Evolutionary conservation across 306 rosid genomes (phyloP), one percentile per base, ranked within the genome.

Genomic region (Prosopis cineraria): DNA sequence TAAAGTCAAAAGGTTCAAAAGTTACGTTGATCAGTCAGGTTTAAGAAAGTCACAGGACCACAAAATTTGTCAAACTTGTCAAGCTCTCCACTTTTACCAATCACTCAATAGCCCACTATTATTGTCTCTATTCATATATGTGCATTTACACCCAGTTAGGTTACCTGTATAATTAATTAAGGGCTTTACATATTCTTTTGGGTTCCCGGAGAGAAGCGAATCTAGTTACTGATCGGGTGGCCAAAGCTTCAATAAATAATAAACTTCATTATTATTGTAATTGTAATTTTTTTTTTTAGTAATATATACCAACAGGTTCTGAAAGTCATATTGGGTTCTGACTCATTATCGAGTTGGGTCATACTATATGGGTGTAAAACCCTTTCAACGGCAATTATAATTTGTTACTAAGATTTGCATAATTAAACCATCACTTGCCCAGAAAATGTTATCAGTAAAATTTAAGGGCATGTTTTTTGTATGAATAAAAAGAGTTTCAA

Each of bases 31-130:
- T 6, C 69, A 67, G 64, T 34, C 5, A 34, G 37, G 55, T 44
- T 68, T 63, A 58, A 30, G 77, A 60, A 75, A 40, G n/a, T 27
- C 29, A 31, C 20, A 40, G n/a, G n/a, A n/a, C n/a, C n/a, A n/a
- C n/a, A 36, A 75, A 55, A 6, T 70, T 74, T 72, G 84, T 85
- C 89, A 78, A 78, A 85, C 27, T 63, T 85, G 83, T 70, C 85
- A 85, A 75, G 79, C 81, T 78, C 73, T 1, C 4, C 34, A 31
- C 59, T 20, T 70, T 71, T 34, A 13, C 45, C 44, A 29, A 66
- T n/a, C n/a, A 43, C 25, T 17, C 4, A 50, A 52, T 24, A 34
- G 43, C 20, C 55, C 76, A 45, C 59, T 62, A 70, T 68, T 20
- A 52, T 11, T 8, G n/a, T n/a, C 29, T 52, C 29, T 7, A 52